Percentiles rank a stretch among this genome's conserved stretches.
These are phyloP conservation scores for Achaetomium macrosporum DNA, from an alignment of 2,329 filamentous ascomycete species.

Conservation along the genomic window DNA sequence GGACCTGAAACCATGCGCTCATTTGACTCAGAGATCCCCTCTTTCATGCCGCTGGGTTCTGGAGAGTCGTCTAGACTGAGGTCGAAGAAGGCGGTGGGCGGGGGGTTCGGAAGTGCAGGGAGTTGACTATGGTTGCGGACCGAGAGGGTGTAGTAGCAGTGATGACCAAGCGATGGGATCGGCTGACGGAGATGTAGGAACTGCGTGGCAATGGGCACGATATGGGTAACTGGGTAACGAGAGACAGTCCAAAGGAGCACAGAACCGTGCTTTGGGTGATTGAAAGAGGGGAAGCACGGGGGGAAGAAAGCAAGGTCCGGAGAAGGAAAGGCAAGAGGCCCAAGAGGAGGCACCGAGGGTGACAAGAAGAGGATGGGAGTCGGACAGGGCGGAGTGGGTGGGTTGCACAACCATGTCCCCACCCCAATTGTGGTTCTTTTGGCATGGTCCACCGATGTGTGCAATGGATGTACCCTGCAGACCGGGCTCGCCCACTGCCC, in stretches of 20 bases:
- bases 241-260: conserved; percentile 13
- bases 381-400: conserved; percentile 20
- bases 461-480: not conserved
- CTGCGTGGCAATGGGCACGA: conserved; percentile 1
- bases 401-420: conserved; percentile 20
- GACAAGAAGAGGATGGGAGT: conserved; percentile 11
- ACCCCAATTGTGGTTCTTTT: conserved; percentile 4
- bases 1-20: not conserved
- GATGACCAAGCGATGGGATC: not conserved
- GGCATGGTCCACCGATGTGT: conserved; percentile 4
- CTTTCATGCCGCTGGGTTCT: not conserved
- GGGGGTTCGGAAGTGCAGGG: not conserved
- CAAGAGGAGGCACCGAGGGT: conserved; percentile 18
- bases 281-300: conserved; percentile 1
- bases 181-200: not conserved
- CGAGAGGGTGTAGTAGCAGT: not conserved
- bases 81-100: not conserved
- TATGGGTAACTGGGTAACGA: conserved; percentile 5
- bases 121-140: not conserved
- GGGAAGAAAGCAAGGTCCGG: conserved; percentile 14
- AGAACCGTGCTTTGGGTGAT: conserved; percentile 13
- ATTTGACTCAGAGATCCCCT: not conserved
- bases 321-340: conserved; percentile 4
- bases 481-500: conserved; percentile 9
- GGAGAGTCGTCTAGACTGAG: not conserved